Evolutionary conservation across 495 filamentous ascomycete genomes (phyloP).

Genomic region (Neurospora discreta): DNA sequence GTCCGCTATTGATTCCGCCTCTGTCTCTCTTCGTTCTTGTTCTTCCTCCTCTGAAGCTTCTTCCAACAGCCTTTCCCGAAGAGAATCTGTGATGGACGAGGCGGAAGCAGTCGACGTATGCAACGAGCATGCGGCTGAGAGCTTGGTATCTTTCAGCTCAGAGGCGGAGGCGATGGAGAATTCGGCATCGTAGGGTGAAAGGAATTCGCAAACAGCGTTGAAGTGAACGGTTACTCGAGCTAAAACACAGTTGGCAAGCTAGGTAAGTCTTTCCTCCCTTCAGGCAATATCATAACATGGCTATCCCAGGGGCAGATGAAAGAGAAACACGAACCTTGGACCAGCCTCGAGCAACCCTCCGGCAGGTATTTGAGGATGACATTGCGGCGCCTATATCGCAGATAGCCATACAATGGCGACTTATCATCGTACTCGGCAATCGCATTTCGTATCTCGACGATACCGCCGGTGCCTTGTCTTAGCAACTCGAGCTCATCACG

Average conservation of each 20-base stretch:
- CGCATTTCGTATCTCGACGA: constrained; percentile 67
- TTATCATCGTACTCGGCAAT: constrained; percentile 69
- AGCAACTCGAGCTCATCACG: constrained; percentile 82
- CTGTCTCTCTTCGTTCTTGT: constrained; percentile 41
- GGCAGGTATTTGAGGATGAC: constrained; percentile 88
- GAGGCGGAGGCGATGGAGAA: constrained; percentile 61
- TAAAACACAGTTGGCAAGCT: constrained; percentile 22
- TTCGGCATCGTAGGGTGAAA: constrained; percentile 76
- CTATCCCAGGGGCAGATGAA: neutral
- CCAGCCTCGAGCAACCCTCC: constrained; percentile 74
- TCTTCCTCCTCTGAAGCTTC: constrained; percentile 84
- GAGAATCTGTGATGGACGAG: constrained; percentile 73
- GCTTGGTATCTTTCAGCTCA: constrained; percentile 75
- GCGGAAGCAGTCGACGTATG: constrained; percentile 83
- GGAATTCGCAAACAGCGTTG: constrained; percentile 71
- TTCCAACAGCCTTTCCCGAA: constrained; percentile 63
- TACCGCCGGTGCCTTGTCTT: constrained; percentile 68
- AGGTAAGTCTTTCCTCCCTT: constrained; percentile 6
- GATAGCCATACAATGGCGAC: constrained; percentile 84
- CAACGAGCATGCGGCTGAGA: constrained; percentile 79
- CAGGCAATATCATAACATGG: neutral
- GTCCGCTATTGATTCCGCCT: constrained; percentile 36
- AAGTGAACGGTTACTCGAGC: constrained; percentile 94
- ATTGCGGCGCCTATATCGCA: constrained; percentile 81
- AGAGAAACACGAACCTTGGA: constrained; percentile 59